Evolutionary conservation across 257 asterid genomes (phyloP), one percentile per base, ranked within the genome.

Genomic region (Rubia yunnanensis): DNA sequence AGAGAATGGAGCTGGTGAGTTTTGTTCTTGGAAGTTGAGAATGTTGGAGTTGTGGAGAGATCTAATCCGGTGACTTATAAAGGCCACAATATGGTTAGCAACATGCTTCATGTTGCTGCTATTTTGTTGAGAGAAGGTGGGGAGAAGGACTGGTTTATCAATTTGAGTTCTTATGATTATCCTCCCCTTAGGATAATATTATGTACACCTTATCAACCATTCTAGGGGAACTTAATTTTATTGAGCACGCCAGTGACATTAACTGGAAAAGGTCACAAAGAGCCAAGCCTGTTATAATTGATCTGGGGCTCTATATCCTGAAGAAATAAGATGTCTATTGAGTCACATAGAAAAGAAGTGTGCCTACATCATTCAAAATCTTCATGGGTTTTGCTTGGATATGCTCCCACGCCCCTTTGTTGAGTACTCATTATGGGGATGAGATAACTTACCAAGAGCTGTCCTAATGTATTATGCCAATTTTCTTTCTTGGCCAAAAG

Each of bases 321-420:
- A 80, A 74, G 60, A 88, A 82, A 64, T 86, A 91, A 13, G 91
- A 84, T 10, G 80, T 88, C 30, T 85, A 76, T 72, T 88, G 91
- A 89, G 73, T 74, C 63, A 65, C 80, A 1, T 81, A 84, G 77
- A 77, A 81, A 70, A 77, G 94, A 49, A 79, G 73, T 20, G 77
- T 83, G 46, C 96, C 96, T n/a, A 83, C 91, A 2, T 76, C 86
- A 35, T 88, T 80, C 73, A 84, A 78, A 73, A 84, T 88, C 52
- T 88, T 88, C 68, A 85, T 91, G 26, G 96, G 96, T 53, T 88
- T 91, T 35, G 96, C 96, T 73, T 88, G 96, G 96, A 84, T 80
- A 83, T 86, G 87, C 85, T 88, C 24, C 86, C 96, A 50, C 89
- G 95, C 41, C 78, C 91, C 52, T 88, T 88, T 54, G 60, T 88